Evolutionary conservation across 2,329 filamentous ascomycete genomes (phyloP).

Genomic region (Cladobotryum protrusum): DNA sequence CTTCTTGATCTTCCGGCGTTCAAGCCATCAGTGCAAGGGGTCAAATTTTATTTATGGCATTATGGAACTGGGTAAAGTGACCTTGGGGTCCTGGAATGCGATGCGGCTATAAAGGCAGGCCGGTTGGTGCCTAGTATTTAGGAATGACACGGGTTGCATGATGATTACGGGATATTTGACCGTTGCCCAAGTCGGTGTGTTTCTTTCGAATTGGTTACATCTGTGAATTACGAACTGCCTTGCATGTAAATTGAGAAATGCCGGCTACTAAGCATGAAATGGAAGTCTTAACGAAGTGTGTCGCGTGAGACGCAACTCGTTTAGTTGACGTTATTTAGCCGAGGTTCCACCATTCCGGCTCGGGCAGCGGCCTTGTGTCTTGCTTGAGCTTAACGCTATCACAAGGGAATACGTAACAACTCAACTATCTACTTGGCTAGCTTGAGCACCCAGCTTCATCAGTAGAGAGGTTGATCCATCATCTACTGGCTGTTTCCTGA

Average conservation of each 20-base stretch:
- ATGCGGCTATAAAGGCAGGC: slow-evolving; percentile 18
- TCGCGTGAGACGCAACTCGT: slow-evolving; percentile 1
- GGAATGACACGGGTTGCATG: not conserved
- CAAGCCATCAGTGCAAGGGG: slow-evolving; percentile 23
- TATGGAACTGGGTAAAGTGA: slow-evolving; percentile 24
- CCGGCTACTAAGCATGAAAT: not conserved
- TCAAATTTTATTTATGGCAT: slow-evolving; percentile 22
- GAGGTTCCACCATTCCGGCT: slow-evolving; percentile 22
- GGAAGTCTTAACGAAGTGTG: not conserved
- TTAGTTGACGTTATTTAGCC: slow-evolving; percentile 19
- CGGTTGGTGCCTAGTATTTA: slow-evolving; percentile 8
- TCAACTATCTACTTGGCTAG: not conserved
- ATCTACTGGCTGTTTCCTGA: too few relatives aligned
- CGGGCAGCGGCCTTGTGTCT: not conserved
- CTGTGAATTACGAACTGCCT: not conserved
- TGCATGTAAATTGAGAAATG: not conserved
- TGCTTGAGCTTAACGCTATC: not conserved
- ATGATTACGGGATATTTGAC: slow-evolving; percentile 1
- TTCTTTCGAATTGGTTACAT: not conserved
- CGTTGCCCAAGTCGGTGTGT: too few relatives aligned
- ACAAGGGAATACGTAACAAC: slow-evolving; percentile 1
- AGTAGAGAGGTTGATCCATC: too few relatives aligned
- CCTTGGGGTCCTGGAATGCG: slow-evolving; percentile 25
- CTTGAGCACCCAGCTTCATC: too few relatives aligned
- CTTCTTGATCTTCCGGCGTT: slow-evolving; percentile 24